Evolutionary conservation across 441 rosid species (phyloP), one percentile per base, ranked within the genome.

Genomic region (Pelargonium cotyledonis): DNA sequence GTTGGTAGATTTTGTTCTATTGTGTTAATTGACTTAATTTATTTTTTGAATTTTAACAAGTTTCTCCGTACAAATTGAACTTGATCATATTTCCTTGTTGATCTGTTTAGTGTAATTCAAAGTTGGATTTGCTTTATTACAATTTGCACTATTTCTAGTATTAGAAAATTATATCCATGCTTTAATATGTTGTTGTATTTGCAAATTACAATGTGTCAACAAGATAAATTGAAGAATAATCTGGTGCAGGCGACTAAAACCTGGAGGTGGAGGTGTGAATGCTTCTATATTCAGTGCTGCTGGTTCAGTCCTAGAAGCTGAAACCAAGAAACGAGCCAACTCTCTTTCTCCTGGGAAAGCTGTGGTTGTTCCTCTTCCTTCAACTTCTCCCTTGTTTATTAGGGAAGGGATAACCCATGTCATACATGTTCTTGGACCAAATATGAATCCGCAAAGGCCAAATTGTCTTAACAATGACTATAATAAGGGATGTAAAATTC

Each of bases 241-340:
- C 57, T 63, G 68, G 41, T 78, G 80, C 84, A 91, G 97, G 99
- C 86, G 94, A 73, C 81, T 91, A 73, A 89, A 85, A 80, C 85
- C 95, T 76, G 99, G 97, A 68, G 97, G 99, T 69, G 98, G 96
- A 71, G 97, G 96, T 8, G 92, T 89, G 40, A 94, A 91, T 77
- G 89, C 95, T 77, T 90, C 98, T 67, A 85, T 94, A 71, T 91
- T 80, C 72, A 81, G 73, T 74, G 94, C 91, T 63, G 95, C 90
- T 49, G 96, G 99, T 80, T 70, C 81, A 6, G 84, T 78, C 62
- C 80, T 94, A 6, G 94, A 87, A 80, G 73, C 70, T 41, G 91
- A 85, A 63, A 91, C 97, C 63, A 83, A 73, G 80, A 82, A 81
- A 74, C 84, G 16, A 62, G 91, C 85, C 55, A 79, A 75, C 66